Evolutionary conservation across 1,139 yeast species (phyloP).

Genomic region (Zygosaccharomyces sapae): DNA sequence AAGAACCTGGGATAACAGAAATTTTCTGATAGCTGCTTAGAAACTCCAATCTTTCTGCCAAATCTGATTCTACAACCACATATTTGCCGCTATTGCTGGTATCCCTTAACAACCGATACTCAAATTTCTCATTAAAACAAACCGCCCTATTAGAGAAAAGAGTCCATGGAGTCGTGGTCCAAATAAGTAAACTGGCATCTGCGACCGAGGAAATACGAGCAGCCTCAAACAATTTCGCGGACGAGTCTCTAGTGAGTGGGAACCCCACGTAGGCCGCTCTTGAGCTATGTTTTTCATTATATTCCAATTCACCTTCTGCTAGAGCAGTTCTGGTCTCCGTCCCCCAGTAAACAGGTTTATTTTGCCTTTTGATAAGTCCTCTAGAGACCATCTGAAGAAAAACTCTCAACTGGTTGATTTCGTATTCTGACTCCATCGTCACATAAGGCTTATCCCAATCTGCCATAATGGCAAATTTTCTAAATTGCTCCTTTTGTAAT

Average conservation of each 20-base stretch:
- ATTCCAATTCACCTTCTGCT: slow-evolving; percentile 95
- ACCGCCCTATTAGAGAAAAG: slow-evolving; percentile 83
- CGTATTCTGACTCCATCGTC: slow-evolving; percentile 70
- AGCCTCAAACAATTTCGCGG: slow-evolving; percentile 7
- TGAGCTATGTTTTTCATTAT: slow-evolving; percentile 67
- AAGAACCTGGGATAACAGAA: slow-evolving; percentile 42
- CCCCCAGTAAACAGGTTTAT: slow-evolving; percentile 97
- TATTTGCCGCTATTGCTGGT: slow-evolving; percentile 36
- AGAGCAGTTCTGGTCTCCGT: slow-evolving; percentile 89
- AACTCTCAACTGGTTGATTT: slow-evolving; percentile 65
- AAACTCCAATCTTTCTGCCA: slow-evolving; percentile 38
- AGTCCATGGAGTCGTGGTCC: slow-evolving; percentile 99
- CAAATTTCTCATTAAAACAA: slow-evolving; percentile 57
- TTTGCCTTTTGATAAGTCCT: slow-evolving; percentile 72
- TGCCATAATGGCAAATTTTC: slow-evolving; percentile 72
- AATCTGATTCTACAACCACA: slow-evolving; percentile 49
- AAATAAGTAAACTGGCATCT: slow-evolving; percentile 46
- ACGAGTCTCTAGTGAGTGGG: slow-evolving; percentile 42
- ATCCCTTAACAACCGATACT: slow-evolving; percentile 51
- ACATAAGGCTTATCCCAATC: slow-evolving; percentile 71
- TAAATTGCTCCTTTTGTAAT: slow-evolving; percentile 60
- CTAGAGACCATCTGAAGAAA: slow-evolving; percentile 63
- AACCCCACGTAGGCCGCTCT: slow-evolving; percentile 69
- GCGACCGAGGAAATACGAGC: slow-evolving; percentile 8
- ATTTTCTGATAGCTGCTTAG: slow-evolving; percentile 22